A percentile compares a stretch with the other conserved stretches of the same genome.
These are phyloP conservation scores for Sesbania bispinosa DNA, from an alignment of 306 rosid genomes.

Conservation along the genomic window DNA sequence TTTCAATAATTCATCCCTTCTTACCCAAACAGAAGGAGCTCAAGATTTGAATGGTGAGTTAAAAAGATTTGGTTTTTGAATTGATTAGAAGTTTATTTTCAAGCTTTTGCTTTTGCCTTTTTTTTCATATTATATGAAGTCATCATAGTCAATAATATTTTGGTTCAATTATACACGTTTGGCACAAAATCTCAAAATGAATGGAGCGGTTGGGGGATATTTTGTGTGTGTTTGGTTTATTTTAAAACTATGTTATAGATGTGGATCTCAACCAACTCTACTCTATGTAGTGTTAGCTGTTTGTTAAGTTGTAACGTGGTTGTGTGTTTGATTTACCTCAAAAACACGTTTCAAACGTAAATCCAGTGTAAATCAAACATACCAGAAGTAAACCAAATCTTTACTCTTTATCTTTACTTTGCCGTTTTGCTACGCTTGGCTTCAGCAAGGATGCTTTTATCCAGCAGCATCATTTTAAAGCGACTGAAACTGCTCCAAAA, in stretches of 20 bases:
- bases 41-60: background rate
- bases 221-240: background rate
- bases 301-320: too few species aligned
- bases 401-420: conserved; percentile 20
- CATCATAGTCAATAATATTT: background rate
- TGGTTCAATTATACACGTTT: conserved; percentile 12
- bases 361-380: too few species aligned
- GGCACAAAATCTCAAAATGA: conserved; percentile 4
- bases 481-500: conserved; percentile 24
- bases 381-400: too few species aligned
- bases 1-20: background rate
- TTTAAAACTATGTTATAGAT: too few species aligned
- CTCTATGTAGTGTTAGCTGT: too few species aligned
- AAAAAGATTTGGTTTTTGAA: background rate
- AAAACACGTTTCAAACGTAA: too few species aligned
- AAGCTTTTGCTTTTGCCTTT: conserved; percentile 10
- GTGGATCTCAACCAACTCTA: too few species aligned
- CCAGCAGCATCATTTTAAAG: conserved; percentile 28
- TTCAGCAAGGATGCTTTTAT: conserved; percentile 10
- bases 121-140: background rate
- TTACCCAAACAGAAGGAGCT: background rate
- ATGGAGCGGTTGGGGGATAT: conserved; percentile 7
- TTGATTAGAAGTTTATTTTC: background rate
- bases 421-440: conserved; percentile 13
- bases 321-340: too few species aligned